Evolutionary conservation across 2,329 filamentous ascomycete species (phyloP).

Genomic region (Colletotrichum neosansevieriae): DNA sequence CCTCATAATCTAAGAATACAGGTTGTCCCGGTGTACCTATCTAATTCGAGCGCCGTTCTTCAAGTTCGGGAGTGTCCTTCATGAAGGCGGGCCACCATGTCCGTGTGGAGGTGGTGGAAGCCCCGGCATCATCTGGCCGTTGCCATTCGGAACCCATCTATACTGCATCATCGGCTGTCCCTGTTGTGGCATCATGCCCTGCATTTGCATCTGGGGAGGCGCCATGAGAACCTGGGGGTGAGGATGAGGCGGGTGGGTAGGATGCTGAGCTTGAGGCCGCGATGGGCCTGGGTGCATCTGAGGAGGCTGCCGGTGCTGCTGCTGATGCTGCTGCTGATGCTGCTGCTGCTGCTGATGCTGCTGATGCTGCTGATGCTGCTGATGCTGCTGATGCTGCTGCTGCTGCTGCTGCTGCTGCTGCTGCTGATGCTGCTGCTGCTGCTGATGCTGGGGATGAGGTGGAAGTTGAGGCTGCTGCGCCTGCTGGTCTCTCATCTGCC

Average conservation of each 20-base stretch:
- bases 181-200: constrained; percentile 28
- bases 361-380: too few relatives aligned
- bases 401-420: too few relatives aligned
- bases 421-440: too few relatives aligned
- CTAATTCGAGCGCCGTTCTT: background rate
- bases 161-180: constrained; percentile 46
- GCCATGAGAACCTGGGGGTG: constrained; percentile 25
- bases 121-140: constrained; percentile 56
- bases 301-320: constrained; percentile 47
- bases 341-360: too few relatives aligned
- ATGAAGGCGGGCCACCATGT: constrained; percentile 11
- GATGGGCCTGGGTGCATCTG: constrained; percentile 40
- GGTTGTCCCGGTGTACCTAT: background rate
- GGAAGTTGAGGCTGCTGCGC: constrained; percentile 44
- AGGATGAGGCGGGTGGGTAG: constrained; percentile 24
- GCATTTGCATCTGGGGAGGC: constrained; percentile 14
- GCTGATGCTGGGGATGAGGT: constrained; percentile 35
- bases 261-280: constrained; percentile 32
- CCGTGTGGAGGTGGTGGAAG: constrained; percentile 42
- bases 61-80: background rate
- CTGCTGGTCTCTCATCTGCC: constrained; percentile 48
- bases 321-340: too few relatives aligned
- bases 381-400: too few relatives aligned
- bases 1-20: constrained; percentile 15
- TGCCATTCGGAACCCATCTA: constrained; percentile 60